Evolutionary conservation across 2,329 filamentous ascomycete genomes (phyloP), one percentile per base, ranked within the genome.

Genomic region (Diaporthe sp.): DNA sequence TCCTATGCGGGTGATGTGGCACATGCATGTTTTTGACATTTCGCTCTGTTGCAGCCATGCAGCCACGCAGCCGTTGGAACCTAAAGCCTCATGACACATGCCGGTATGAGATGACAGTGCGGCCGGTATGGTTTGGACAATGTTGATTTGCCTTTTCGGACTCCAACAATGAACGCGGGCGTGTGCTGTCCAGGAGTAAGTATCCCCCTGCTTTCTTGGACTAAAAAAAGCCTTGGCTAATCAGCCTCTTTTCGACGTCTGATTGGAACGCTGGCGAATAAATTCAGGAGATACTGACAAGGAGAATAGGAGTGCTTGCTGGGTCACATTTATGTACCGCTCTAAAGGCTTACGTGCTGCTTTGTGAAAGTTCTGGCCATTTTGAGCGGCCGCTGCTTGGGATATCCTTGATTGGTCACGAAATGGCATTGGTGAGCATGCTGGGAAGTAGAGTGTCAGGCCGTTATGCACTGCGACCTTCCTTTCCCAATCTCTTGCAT

Each of bases 1-100:
- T 70, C 47, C n/a, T 55, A 55, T 70, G 65, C 65, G 25, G 49
- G 49, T 55, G 65, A 70, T 70, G 34, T 55, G 65, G 65, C 65
- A 55, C n/a, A 25, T 31, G 61, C 39, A 6, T 22, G 44, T 39
- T 28, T 70, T 39, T 55, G 31, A n/a, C 49, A 31, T 39, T 42
- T 31, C 9, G 8, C 22, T 53, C 22, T 22, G 49, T n/a, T 55
- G 34, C 31, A 55, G n/a, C 10, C 34, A 34, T 31, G 31, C 31
- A 31, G 31, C 31, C 31, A 42, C 42, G 65, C 49, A 28, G 49
- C 34, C 15, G 31, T 31, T 31, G 17, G n/a, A 70, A 70, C 49
- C 49, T 70, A 55, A 70, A 70, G 49, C 10, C 22, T 55, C 34
- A 10, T 55, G 47, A 42, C 34, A 39, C 17, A 28, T 37, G 34